Base-by-base conservation (phyloP, 352 stramenopile genomes). In the Aphanomyces cochlioides region DNA sequence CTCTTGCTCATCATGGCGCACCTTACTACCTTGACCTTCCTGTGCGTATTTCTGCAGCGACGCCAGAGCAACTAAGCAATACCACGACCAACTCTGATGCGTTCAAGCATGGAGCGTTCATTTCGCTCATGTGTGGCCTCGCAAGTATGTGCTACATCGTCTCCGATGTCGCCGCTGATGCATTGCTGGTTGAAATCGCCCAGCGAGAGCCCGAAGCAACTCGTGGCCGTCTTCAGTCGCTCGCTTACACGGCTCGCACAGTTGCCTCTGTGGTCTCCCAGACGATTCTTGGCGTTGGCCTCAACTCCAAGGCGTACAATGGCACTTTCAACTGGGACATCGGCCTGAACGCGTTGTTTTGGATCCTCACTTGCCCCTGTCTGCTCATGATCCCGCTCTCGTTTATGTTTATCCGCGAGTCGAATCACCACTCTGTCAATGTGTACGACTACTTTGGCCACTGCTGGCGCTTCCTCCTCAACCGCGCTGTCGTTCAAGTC, bases 271-370 rank as follows among this genome's bases (percentile, higher is more conserved):
- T 82, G 28, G 40, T 72, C 5, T 69, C 77, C 0, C 68, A 72
- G 17, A 43, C 79, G 7, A 61, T 83, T 7, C 70, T 80, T 17
- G 77, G 77, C 4, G 68, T 85, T 19, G 72, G 77, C 15, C 40
- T 82, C 45, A 87, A 84, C 56, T 76, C 74, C 38, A 69, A 78
- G 7, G 73, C 79, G 40, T 84, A 84, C 47, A 78, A 76, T 21
- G 79, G 79, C 53, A 74, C 75, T 48, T 87, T 87, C 47, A 47
- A 77, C 53, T 87, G 83, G 41, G 78, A 72, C 17, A 66, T 87
- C 15, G 19, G 71, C 75, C n/a, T 80, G 48, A 40, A 54, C 36
- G 37, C 58, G 5, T 54, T 75, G 37, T 47, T 80, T 8, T 45
- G 79, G 56, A 54, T 80, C 5, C 71, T 81, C 41, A 66, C n/a